phyloP scores from a whole-genome alignment of 495 filamentous ascomycete species.

The Xylaria scruposa region DNA sequence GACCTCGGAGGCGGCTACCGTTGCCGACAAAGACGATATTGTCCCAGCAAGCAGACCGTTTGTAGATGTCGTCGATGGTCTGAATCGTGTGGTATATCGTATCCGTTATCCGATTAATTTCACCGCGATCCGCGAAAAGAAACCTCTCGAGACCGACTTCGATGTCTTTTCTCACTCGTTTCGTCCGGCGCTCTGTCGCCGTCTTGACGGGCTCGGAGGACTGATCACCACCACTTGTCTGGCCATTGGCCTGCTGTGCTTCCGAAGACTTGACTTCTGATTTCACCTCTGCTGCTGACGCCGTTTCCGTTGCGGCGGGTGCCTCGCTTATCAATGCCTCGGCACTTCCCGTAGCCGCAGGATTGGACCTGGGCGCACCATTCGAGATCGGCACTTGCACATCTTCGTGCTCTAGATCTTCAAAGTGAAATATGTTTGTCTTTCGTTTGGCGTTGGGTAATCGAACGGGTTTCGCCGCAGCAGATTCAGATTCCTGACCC shows the following conservation, averaged over 20 bases:
- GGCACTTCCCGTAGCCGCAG: slow-evolving; percentile 43
- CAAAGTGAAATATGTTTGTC: slow-evolving; percentile 79
- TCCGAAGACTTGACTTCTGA: slow-evolving; percentile 33
- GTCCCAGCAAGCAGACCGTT: slow-evolving; percentile 88
- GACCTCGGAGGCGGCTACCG: slow-evolving; percentile 80
- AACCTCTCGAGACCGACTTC: slow-evolving; percentile 91
- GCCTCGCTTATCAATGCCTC: slow-evolving; percentile 51
- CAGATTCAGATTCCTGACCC: slow-evolving; percentile 66
- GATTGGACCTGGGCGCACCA: slow-evolving; percentile 43
- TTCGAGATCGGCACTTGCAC: slow-evolving; percentile 56
- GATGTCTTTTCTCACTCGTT: slow-evolving; percentile 69
- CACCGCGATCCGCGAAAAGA: slow-evolving; percentile 72
- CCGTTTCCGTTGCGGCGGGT: slow-evolving; percentile 36
- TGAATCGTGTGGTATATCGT: slow-evolving; percentile 82
- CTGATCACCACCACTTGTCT: slow-evolving; percentile 25
- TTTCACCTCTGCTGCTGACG: slow-evolving; percentile 29
- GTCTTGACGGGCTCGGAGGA: slow-evolving; percentile 25
- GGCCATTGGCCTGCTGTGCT: slow-evolving; percentile 24
- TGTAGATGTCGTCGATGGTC: slow-evolving; percentile 76
- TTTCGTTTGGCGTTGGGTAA: slow-evolving; percentile 84
- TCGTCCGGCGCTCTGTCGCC: slow-evolving; percentile 46
- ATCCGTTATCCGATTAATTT: slow-evolving; percentile 80
- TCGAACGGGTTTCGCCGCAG: slow-evolving; percentile 60
- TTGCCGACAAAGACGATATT: slow-evolving; percentile 86
- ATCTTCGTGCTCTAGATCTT: slow-evolving; percentile 74